These are phyloP conservation scores for Diplodia scrobiculata DNA, from an alignment of 2,329 filamentous ascomycete species.

Conservation along the genomic window DNA sequence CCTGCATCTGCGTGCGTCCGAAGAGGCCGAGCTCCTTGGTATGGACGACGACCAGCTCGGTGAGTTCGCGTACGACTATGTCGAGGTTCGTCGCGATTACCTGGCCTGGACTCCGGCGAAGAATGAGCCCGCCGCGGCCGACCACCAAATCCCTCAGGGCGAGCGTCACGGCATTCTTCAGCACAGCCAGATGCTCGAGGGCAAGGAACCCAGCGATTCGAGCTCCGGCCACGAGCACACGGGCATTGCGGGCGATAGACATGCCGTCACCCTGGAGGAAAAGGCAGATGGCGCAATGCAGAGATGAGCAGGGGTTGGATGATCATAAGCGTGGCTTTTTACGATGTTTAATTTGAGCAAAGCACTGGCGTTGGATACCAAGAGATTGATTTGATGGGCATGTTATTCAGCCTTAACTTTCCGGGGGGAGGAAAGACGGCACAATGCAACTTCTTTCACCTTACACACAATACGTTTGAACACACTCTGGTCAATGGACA, in stretches of 20 bases:
- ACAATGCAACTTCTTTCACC: background rate
- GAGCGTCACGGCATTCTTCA: conserved; percentile 70
- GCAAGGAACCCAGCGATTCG: conserved; percentile 53
- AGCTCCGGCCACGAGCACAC: conserved; percentile 50
- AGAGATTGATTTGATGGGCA: conserved; percentile 13
- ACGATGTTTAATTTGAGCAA: conserved; percentile 32
- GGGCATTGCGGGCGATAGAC: conserved; percentile 56
- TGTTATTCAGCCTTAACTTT: background rate
- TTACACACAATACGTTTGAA: background rate
- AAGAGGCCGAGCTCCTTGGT: conserved; percentile 80
- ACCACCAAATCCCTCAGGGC: conserved; percentile 64
- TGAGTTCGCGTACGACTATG: conserved; percentile 88
- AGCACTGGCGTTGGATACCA: conserved; percentile 42
- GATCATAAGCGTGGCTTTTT: background rate
- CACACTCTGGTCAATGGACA: background rate
- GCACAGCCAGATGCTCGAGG: conserved; percentile 67
- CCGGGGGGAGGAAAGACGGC: background rate
- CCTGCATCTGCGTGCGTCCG: conserved; percentile 74
- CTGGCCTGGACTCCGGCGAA: conserved; percentile 82
- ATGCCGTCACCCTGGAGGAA: conserved; percentile 55
- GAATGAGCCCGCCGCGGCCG: conserved; percentile 62
- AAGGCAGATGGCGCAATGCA: conserved; percentile 26
- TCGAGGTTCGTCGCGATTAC: conserved; percentile 85
- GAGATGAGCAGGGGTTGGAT: background rate
- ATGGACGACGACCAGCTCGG: conserved; percentile 91